Base-by-base conservation (phyloP, 148 eudicot species). In the Persicaria maculosa region DNA sequence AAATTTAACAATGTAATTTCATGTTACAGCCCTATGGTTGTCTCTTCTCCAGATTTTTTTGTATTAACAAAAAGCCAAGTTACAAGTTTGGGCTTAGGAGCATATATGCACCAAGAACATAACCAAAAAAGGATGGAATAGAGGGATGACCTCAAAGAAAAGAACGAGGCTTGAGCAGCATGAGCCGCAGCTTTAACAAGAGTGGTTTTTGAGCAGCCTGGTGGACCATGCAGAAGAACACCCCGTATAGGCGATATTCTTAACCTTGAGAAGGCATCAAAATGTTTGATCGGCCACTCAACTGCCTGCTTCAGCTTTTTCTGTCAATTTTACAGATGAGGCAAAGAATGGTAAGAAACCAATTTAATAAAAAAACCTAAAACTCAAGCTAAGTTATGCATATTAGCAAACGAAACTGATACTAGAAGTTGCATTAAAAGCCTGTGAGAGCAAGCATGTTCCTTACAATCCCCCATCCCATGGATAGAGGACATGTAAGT, bases 151-250 rank as follows among this genome's bases (percentile, higher is more conserved):
- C 99, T 92, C 75, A 95, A 81, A 36, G 97, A 92, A 80, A 95
- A 92, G 78, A 95, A 95, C 40, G 97, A 92, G 50, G 96, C 96
- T 79, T 88, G 93, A 67, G 99, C 92, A 79, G 92, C 99, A 86
- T 85, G 88, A 79, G 97, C 96, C 20, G 92, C 93, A 83, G 99
- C 99, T 88, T 90, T 95, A 62, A 97, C 99, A 77, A 95, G 96
- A 36, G 97, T 95, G 46, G 99, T 95, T 85, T 95, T 95, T 50
- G 99, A 95, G 92, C 99, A 95, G 7, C 99, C 99, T 74, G 99
- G 99, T 62, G 99, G 99, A 62, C 99, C 99, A 79, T 95, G 97
- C 71, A 95, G 90, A 80, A 95, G 99, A 74, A 95, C 84, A 50
- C 99, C 99, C 40, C 92, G 90, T 48, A 85, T 16, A 43, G 99